These are phyloP conservation scores for Xylariaceae sp. DNA, from an alignment of 2,329 filamentous ascomycete genomes.

Conservation along the genomic window DNA sequence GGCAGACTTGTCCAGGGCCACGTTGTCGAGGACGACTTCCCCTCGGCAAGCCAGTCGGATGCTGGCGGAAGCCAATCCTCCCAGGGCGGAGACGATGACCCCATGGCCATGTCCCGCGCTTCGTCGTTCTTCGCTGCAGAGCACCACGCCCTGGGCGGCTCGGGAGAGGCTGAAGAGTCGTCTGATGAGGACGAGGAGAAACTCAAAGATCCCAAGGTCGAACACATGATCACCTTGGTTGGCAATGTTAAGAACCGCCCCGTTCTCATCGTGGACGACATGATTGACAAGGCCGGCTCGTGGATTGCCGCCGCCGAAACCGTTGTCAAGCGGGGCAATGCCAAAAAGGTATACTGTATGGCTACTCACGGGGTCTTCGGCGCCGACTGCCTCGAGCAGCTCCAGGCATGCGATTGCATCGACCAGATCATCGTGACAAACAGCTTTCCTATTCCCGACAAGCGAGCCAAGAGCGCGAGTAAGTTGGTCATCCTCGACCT, in stretches of 20 bases:
- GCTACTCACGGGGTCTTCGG: constrained; percentile 95
- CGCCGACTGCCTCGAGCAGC: constrained; percentile 77
- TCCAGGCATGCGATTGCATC: constrained; percentile 89
- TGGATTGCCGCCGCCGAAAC: constrained; percentile 98
- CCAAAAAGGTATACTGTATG: constrained; percentile 94
- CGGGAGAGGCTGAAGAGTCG: constrained; percentile 71
- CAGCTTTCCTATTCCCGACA: constrained; percentile 82
- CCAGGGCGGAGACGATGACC: constrained; percentile 54
- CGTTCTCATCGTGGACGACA: constrained; percentile 95
- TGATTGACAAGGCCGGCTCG: constrained; percentile 94
- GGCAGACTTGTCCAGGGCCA: constrained; percentile 89
- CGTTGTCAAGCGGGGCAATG: constrained; percentile 84
- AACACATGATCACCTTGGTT: constrained; percentile 96
- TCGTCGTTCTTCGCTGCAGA: constrained; percentile 74
- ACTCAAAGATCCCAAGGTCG: constrained; percentile 70
- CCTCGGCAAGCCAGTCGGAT: constrained; percentile 58
- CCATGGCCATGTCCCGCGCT: constrained; percentile 71
- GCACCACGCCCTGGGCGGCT: constrained; percentile 69
- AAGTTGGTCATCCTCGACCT: constrained; percentile 90
- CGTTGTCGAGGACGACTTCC: constrained; percentile 89
- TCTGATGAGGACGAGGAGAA: constrained; percentile 92
- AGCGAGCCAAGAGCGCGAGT: constrained; percentile 60
- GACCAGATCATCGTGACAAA: constrained; percentile 93
- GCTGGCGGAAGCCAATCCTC: constrained; percentile 51
- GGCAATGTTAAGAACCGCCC: constrained; percentile 83